Base-by-base conservation (phyloP, 345 rosid genomes). In the Eucalyptus pauciflora region DNA sequence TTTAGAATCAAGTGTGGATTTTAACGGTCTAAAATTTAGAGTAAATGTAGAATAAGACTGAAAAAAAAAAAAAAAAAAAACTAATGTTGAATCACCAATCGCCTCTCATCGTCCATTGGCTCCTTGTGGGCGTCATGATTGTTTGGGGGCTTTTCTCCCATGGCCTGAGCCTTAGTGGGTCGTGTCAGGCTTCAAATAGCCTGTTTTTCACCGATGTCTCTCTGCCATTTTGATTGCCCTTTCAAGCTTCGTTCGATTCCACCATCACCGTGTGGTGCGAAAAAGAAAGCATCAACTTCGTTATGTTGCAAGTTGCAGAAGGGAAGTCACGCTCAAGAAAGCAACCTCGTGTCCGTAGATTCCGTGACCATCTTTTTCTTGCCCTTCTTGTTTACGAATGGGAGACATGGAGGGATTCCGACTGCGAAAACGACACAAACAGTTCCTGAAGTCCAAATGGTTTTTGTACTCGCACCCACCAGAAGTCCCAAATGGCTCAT, bases 11-110 rank as follows among this genome's bases (percentile, higher is more conserved):
- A 48, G 1, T 18, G 7, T 52, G 56, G 0, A 18, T 52, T 18
- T 52, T 52, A 52, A 20, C 20, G 20, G 1, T 52, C 0, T 20
- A 20, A 49, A 52, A 20, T 52, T 20, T 52, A 52, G 1, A 52
- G 3, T 52, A 52, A 0, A 52, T 3, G 3, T 52, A 52, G 2
- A 20, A 2, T 52, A 52, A 8, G 4, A 20, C 2, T 8, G 25
- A 52, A 1, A 20, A 52, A 3, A 18, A 18, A 51, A 16, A 46
- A 7, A 1, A 3, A 50, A 2, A 7, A 52, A 52, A 17, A 7
- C 45, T 2, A 43, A 6, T 7, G 45, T 43, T 43, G 15, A 29
- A 76, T 76, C 12, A 11, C 7, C 27, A 43, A 71, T 37, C 5
- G 27, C 5, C 25, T 20, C 25, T 71, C 45, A 6, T 33, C 46